These are phyloP conservation scores for Xeromyces bisporus DNA, from an alignment of 495 filamentous ascomycete genomes.

Conservation along the genomic window DNA sequence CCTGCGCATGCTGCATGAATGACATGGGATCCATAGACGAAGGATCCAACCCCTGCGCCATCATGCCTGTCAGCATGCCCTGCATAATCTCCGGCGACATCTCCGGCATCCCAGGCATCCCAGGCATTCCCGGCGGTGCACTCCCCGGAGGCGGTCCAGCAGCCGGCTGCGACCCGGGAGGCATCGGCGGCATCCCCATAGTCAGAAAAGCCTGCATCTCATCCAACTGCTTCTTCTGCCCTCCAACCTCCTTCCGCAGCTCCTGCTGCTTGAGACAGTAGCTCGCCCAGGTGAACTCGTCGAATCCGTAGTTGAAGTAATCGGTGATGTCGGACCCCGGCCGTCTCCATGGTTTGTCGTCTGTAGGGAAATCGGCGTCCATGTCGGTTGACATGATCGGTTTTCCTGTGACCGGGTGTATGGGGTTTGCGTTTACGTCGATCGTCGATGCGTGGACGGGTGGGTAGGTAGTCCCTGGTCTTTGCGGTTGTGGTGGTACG, in stretches of 20 bases:
- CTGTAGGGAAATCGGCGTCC: constrained; percentile 57
- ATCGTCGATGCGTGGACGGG: constrained; percentile 59
- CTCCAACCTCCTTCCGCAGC: constrained; percentile 51
- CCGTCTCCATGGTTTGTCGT: constrained; percentile 88
- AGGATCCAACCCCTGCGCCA: constrained; percentile 66
- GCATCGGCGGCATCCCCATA: constrained; percentile 59
- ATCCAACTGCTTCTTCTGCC: constrained; percentile 72
- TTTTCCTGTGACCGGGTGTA: constrained; percentile 55
- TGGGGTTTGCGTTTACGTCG: constrained; percentile 68
- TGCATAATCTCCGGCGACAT: constrained; percentile 63
- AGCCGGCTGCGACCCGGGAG: constrained; percentile 35
- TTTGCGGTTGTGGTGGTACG: constrained; percentile 27
- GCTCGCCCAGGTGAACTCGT: constrained; percentile 95
- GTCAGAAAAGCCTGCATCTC: constrained; percentile 72
- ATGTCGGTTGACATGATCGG: constrained; percentile 57
- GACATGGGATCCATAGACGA: constrained; percentile 54
- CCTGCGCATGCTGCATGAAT: constrained; percentile 36
- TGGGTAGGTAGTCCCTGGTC: constrained; percentile 42
- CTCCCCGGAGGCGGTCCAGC: constrained; percentile 20
- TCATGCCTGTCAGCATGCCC: constrained; percentile 68
- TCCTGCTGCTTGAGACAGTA: constrained; percentile 81
- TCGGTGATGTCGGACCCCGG: constrained; percentile 91
- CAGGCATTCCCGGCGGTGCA: constrained; percentile 37
- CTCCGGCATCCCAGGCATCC: constrained; percentile 53
- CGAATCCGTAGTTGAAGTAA: constrained; percentile 99